A percentile compares a stretch with the other conserved stretches of the same genome.
These are phyloP conservation scores for Phyllosticta citrichinensis DNA, from an alignment of 2,329 filamentous ascomycete species.

Conservation along the genomic window DNA sequence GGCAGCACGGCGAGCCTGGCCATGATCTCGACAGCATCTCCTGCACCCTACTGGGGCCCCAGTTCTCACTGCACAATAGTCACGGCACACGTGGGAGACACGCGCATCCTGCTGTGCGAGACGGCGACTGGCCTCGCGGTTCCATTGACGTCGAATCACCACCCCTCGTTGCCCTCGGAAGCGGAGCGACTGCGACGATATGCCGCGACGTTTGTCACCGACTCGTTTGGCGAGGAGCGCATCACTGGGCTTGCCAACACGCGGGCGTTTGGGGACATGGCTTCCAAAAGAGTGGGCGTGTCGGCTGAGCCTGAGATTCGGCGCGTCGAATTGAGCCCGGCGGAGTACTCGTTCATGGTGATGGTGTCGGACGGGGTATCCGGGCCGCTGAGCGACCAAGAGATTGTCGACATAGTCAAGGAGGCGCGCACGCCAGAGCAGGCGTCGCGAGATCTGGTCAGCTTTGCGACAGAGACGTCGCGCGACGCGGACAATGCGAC, in stretches of 20 bases:
- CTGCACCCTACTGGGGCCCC: conserved; percentile 92
- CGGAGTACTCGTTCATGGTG: conserved; percentile 81
- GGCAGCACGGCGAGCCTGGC: conserved; percentile 87
- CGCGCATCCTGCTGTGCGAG: conserved; percentile 78
- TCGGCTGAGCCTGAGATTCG: conserved; percentile 86
- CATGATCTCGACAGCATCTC: conserved; percentile 83
- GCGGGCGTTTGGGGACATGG: conserved; percentile 86
- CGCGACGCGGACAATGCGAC: conserved; percentile 54
- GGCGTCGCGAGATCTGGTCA: conserved; percentile 66
- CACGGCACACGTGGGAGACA: conserved; percentile 88
- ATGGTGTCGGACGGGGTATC: conserved; percentile 84
- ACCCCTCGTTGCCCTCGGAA: conserved; percentile 79
- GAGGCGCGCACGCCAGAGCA: conserved; percentile 87
- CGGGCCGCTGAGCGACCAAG: conserved; percentile 78
- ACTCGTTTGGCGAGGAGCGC: conserved; percentile 95
- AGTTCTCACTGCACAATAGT: conserved; percentile 72
- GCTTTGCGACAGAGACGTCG: conserved; percentile 78
- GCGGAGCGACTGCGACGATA: conserved; percentile 75
- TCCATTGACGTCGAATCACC: conserved; percentile 82
- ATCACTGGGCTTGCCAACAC: conserved; percentile 91
- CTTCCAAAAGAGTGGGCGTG: conserved; percentile 83
- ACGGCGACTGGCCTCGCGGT: conserved; percentile 71
- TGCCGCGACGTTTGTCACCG: conserved; percentile 77
- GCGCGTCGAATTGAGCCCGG: conserved; percentile 67
- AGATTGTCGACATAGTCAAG: conserved; percentile 92